Base-by-base conservation (phyloP, 768 basidiomycete species). In the Trametes punicea region DNA sequence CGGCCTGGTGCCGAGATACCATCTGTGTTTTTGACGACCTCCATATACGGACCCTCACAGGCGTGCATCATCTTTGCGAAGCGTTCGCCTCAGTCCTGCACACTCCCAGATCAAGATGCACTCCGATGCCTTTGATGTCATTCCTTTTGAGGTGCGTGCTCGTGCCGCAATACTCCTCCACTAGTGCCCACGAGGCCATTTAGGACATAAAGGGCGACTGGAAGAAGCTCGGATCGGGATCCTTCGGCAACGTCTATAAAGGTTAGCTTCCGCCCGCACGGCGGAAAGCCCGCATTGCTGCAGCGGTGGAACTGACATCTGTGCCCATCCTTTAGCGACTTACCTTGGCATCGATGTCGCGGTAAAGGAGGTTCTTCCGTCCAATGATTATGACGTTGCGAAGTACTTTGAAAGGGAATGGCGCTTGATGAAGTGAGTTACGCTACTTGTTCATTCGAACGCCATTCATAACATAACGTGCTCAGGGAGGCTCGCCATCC, bases 341-440 rank as follows among this genome's bases (percentile, higher is more conserved):
- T 99, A 99, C 74, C 86, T 99, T 31, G 97, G 97, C 7, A 91
- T 97, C 62, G 91, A 97, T 61, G 90, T 97, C 31, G 94, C 94
- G 30, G 92, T 98, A 71, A 97, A 97, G 71, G 95, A 98, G 73
- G 93, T 98, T 3, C 77, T 97, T 7, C 93, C 93, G 0, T 93
- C 90, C 20, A 88, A 74, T 5, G 91, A 90, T 55, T 98, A 98
- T 72, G 93, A 97, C 64, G 93, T 97, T 31, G 81, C 87, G 64
- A 99, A 99, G 73, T 98, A 99, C 75, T 96, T 98, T 70, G 92
- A 96, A 67, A 82, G 96, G n/a, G 96, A 99, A 78, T 97, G 94
- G 92, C 81, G 91, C 27, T 82, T 98, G 27, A 97, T 98, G 93
- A 93, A 93, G 79, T 82, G 66, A 58, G 72, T 64, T 1, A 31